Evolutionary conservation across 2,329 filamentous ascomycete species (phyloP), one percentile per base, ranked within the genome.

Genomic region (Capronia epimyces): DNA sequence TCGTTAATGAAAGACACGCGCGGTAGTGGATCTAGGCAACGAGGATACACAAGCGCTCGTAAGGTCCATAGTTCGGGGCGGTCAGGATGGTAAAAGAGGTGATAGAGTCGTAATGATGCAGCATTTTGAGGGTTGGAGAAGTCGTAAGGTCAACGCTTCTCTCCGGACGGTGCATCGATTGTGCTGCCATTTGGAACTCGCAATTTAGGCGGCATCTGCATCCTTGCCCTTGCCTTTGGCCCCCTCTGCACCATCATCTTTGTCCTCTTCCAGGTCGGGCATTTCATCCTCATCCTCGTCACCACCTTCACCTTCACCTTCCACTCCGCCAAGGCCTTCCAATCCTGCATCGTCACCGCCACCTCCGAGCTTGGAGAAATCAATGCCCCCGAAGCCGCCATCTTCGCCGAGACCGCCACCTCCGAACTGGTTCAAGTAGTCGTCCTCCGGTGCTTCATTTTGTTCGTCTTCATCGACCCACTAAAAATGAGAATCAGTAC

Each of bases 391-490:
- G 46, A 70, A 68, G 15, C 76, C 80, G 24, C 70, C 75, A 37
- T 70, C 73, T 41, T 68, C 72, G 57, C 71, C 72, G 57, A 71
- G 72, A 66, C 72, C 65, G 42, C 72, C 81, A 55, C 74, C 79
- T 59, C 80, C 84, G 62, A 73, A 70, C 59, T 71, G 69, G 64
- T 69, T 71, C 49, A 69, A 67, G 53, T 71, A 70, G 70, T 95
- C 90, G 50, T 95, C 89, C 60, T 94, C 89, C 43, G 81, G 76
- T 54, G 81, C 84, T 72, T 89, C 89, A 67, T 97, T 86, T 77
- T 98, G 93, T 81, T 98, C 93, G 68, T 98, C 90, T 81, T 96
- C 89, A 63, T 96, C 90, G 65, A 95, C 87, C 90, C 90, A 96
- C 81, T 84, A 54, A 24, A 31, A 43, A 8, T 29, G 15, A 18